Evolutionary conservation across 352 stramenopile genomes (phyloP).

Genomic region (Thalassiosira mediterranea): DNA sequence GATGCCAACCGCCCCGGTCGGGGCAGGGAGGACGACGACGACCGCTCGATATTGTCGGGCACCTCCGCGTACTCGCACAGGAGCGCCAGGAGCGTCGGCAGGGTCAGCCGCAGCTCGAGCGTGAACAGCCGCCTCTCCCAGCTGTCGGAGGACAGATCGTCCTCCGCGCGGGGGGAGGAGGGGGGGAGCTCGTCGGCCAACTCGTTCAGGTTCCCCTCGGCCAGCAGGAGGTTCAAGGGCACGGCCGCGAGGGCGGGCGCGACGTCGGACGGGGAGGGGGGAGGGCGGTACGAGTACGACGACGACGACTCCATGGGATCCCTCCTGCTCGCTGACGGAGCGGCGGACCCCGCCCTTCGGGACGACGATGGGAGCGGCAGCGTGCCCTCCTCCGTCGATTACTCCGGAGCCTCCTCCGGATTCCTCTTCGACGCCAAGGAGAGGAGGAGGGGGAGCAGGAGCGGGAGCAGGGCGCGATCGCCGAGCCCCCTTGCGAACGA

Average conservation of each 20-base stretch:
- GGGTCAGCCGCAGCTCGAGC: slow-evolving; percentile 26
- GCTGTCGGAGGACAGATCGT: neutral
- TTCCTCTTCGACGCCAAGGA: slow-evolving; percentile 23
- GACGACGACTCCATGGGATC: slow-evolving; percentile 49
- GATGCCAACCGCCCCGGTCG: slow-evolving; percentile 6
- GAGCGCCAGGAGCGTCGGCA: neutral
- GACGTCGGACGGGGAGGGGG: too few relatives aligned
- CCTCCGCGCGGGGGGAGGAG: neutral
- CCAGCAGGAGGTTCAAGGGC: neutral
- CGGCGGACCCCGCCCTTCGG: too few relatives aligned
- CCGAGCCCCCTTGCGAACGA: slow-evolving; percentile 1
- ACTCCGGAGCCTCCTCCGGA: slow-evolving; percentile 18
- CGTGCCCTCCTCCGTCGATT: neutral
- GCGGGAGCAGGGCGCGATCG: neutral
- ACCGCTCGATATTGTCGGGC: slow-evolving; percentile 30
- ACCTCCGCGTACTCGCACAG: neutral
- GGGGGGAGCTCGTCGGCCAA: neutral
- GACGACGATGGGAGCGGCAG: slow-evolving; percentile 8
- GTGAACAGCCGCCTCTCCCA: slow-evolving; percentile 33
- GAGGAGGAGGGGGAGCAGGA: neutral
- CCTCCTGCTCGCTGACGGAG: too few relatives aligned
- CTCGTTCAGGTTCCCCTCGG: slow-evolving; percentile 11
- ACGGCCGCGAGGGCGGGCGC: too few relatives aligned
- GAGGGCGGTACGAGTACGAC: slow-evolving; percentile 16
- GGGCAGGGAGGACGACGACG: slow-evolving; percentile 20